Base-by-base conservation (phyloP, 139 green algal species). In the Nannochloris sp. region DNA sequence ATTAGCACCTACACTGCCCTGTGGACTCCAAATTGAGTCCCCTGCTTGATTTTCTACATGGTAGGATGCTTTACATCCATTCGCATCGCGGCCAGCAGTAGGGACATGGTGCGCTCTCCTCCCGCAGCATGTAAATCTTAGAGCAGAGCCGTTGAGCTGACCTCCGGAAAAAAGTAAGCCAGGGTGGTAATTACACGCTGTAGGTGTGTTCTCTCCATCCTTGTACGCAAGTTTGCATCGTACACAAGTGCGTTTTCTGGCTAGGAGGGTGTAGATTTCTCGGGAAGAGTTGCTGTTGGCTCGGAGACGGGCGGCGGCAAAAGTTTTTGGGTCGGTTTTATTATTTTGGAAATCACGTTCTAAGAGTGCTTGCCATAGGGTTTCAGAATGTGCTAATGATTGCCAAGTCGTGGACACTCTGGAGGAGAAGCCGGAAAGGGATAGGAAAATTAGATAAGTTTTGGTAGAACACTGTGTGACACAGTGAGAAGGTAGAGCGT, bases 101-200 rank as follows among this genome's bases (percentile, higher is more conserved):
- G 51, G 60, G 31, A 61, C 61, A 36, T 69, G 62, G 62, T 69
- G 39, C 15, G 62, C 45, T 7, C 62, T 25, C 14, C 62, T 51
- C 42, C 31, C 31, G 62, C 62, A 69, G 62, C 62, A 69, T 14
- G 62, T 69, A 36, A 33, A 69, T 8, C 62, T 35, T 54, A 69
- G 62, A 7, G 36, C 62, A 1, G 30, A 19, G 39, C 62, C 62
- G 62, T 69, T 69, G 13, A 69, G 24, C 45, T 36, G 62, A 27
- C 62, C 62, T 0, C 62, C 62, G 13, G 42, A 51, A 25, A 56
- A 69, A 9, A 69, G 62, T 29, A 69, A 63, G 15, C 62, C 62
- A 3, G 62, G 32, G 46, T 69, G 62, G 62, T 33, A 59, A 48
- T 14, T 13, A 54, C 62, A 69, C 36, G 14, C 14, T 37, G 29